These are phyloP conservation scores for Bruguiera parviflora DNA, from an alignment of 345 rosid species.

Conservation along the genomic window DNA sequence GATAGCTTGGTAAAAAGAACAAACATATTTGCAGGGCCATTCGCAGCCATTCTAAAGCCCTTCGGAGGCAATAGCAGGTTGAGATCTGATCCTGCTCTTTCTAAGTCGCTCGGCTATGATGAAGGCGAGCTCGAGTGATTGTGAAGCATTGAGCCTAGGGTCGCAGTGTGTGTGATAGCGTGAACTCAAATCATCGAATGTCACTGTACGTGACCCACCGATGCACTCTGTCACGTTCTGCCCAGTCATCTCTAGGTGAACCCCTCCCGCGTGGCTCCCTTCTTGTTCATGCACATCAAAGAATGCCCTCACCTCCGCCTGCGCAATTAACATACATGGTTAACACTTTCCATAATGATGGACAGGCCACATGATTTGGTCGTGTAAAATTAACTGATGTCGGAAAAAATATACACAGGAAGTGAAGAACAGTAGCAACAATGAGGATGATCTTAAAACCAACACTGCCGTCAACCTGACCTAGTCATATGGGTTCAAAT, in stretches of 20 bases:
- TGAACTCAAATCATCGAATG: slow-evolving; percentile 29
- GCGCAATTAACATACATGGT: background rate
- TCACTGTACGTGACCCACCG: slow-evolving; percentile 30
- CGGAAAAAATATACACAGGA: background rate
- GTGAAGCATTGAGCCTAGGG: slow-evolving; percentile 34
- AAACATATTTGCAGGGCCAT: slow-evolving; percentile 2
- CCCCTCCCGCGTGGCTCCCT: slow-evolving; percentile 31
- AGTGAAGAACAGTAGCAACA: background rate
- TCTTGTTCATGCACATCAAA: slow-evolving; percentile 34
- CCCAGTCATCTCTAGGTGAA: slow-evolving; percentile 33
- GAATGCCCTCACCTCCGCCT: slow-evolving; percentile 34
- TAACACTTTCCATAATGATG: too few species aligned
- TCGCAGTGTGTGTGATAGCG: slow-evolving; percentile 32
- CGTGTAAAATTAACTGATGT: background rate
- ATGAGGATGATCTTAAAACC: background rate
- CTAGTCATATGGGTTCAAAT: background rate
- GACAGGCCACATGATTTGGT: background rate
- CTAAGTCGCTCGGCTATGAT: slow-evolving; percentile 33
- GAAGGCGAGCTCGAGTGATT: slow-evolving; percentile 32
- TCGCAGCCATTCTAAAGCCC: slow-evolving; percentile 26
- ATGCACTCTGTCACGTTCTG: slow-evolving; percentile 35
- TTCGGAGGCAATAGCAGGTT: slow-evolving; percentile 9
- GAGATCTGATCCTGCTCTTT: slow-evolving; percentile 27
- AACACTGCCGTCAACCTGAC: background rate
- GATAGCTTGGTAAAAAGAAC: slow-evolving; percentile 2